A percentile compares a stretch with the other conserved stretches of the same genome.
These are phyloP conservation scores for Cantharellus anzutake DNA, from an alignment of 768 basidiomycete species.

Conservation along the genomic window DNA sequence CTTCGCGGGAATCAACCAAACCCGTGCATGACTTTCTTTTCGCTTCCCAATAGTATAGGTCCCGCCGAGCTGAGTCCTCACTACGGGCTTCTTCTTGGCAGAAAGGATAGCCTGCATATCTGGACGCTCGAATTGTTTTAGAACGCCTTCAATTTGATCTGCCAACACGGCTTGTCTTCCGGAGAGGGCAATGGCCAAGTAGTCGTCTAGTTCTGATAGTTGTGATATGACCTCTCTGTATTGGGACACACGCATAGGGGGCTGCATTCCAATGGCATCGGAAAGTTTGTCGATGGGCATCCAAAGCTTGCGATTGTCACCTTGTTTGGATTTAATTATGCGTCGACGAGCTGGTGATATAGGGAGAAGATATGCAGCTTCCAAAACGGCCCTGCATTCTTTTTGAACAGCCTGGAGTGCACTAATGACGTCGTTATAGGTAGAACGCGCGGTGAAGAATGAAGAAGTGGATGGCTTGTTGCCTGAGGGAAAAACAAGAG, in stretches of 20 bases:
- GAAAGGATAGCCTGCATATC: conserved; percentile 34
- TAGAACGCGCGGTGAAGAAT: conserved; percentile 68
- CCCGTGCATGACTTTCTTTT: conserved; percentile 78
- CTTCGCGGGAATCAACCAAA: conserved; percentile 73
- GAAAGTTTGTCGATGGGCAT: conserved; percentile 41
- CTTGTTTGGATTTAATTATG: conserved; percentile 36
- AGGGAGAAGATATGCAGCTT: conserved; percentile 49
- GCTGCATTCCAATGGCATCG: conserved; percentile 27
- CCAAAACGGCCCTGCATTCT: conserved; percentile 38
- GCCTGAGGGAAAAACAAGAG: too few species aligned
- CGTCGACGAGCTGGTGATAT: conserved; percentile 51
- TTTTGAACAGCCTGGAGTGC: conserved; percentile 45
- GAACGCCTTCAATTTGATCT: conserved; percentile 27
- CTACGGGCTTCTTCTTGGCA: conserved; percentile 12
- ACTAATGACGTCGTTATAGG: conserved; percentile 53
- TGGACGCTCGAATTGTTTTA: conserved; percentile 40
- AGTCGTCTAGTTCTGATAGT: conserved; percentile 40
- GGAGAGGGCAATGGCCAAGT: conserved; percentile 33
- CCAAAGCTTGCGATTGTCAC: conserved; percentile 27
- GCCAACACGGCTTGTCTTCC: conserved; percentile 15
- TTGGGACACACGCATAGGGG: conserved; percentile 43
- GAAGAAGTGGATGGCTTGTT: conserved; percentile 42
- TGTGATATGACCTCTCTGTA: conserved; percentile 50
- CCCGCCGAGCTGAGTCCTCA: conserved; percentile 58
- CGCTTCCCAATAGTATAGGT: conserved; percentile 73